Base-by-base conservation (phyloP, 306 rosid genomes). In the Aeschynomene evenia region DNA sequence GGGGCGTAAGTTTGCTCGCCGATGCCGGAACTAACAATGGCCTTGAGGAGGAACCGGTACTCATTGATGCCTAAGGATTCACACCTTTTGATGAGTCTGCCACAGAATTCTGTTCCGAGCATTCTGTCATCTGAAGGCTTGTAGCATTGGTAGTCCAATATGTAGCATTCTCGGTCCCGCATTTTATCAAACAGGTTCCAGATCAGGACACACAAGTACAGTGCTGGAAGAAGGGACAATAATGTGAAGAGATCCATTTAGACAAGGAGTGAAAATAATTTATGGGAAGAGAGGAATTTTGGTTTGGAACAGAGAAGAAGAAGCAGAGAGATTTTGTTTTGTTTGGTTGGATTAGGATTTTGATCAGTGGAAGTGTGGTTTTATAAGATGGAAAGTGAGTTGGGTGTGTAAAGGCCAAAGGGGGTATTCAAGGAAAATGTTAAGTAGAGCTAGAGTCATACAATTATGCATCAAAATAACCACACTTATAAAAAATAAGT, bases 1-100 rank as follows among this genome's bases (percentile, higher is more conserved):
- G 98, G 97, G 0, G 84, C 98, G 26, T 90, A 88, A 22, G 98
- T 93, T 65, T 88, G 86, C 58, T 93, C 98, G 0, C 98, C 98
- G 5, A 93, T 85, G 76, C 98, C 98, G 10, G 96, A 85, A 76
- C 86, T 90, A 0, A 90, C 97, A 7, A 93, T 87, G 77, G 98
- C 91, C 64, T 90, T 90, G 48, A 93, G 91, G 39, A 91, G 89
- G 70, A 91, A 91, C n/a, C 79, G 73, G 91, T 80, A 80, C 66
- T 91, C 96, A 1, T 62, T 45, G 19, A 87, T 84, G 5, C 97
- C 96, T 2, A 88, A 54, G 20, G 75, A 76, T 16, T 87, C 60
- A 12, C 78, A 66, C 15, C 97, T 68, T 39, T 3, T 80, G 29
- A 91, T 83, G 56, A 91, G 0, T 14, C 74, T 78, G 0, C 91